Base-by-base conservation (phyloP, 805 yeast species). In the Barnettozyma siamensis region DNA sequence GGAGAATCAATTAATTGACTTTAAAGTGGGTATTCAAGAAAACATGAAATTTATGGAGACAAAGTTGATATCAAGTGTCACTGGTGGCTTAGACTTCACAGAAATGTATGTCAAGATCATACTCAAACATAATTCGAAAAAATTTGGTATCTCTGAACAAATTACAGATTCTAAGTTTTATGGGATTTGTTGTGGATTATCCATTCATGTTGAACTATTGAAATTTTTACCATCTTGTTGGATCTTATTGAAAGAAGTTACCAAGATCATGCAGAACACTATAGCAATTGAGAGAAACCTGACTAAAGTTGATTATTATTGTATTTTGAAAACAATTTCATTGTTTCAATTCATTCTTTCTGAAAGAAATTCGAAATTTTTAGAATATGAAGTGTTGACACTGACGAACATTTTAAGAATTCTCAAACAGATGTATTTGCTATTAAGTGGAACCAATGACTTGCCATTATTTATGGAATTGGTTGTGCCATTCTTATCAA, bases 391-490 rank as follows among this genome's bases (percentile, higher is more conserved):
- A 33, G n/a, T 37, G 2, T 13, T 40, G 18, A 46, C 53, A 5
- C 15, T 51, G 28, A 37, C 16, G 13, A 38, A 45, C 27, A 38
- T 51, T 15, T 54, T 47, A 31, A 28, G 37, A 7, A 36, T 50
- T 7, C 35, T 54, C 7, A 18, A 24, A 11, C 7, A 15, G 3
- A n/a, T 42, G 5, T 43, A 39, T 20, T 39, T 33, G 9, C 18
- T 43, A 7, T 41, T 53, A 17, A 42, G 41, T 31, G 59, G 59
- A 8, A 43, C 51, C 3, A 47, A 46, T 29, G 59, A 54, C 2
- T 15, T 40, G 19, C 19, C 21, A 2, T 4, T 35, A 3, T 44
- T 54, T 10, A 17, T 41, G n/a, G 42, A 43, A 3, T 17, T 54
- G 13, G 20, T 45, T 5, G n/a, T 24, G 4, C 37, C 44, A 24